Evolutionary conservation across 164 flowering plant species (phyloP).

Genomic region (Stephania cephalantha): DNA sequence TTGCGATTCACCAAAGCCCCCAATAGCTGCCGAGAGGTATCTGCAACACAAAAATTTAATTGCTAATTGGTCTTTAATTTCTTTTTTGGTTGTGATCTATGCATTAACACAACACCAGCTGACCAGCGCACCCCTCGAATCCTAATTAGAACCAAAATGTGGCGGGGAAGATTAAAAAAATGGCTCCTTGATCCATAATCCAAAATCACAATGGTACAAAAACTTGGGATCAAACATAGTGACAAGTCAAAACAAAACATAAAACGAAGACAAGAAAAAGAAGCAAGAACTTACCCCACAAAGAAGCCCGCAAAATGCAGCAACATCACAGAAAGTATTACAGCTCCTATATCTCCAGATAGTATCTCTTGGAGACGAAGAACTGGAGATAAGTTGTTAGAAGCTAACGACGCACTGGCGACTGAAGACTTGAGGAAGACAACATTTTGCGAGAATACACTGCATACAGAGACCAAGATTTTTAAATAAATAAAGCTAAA

Average conservation of each 20-base stretch:
- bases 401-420: constrained; percentile 28
- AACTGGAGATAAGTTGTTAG: constrained; percentile 35
- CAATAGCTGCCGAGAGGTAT: constrained; percentile 53
- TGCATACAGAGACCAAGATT: constrained; percentile 18
- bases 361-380: constrained; percentile 31
- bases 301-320: constrained; percentile 72
- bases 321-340: constrained; percentile 49
- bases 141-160: no score
- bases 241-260: neutral
- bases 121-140: no score
- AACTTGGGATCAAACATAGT: no score
- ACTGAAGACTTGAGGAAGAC: constrained; percentile 45
- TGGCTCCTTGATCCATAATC: neutral
- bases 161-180: no score
- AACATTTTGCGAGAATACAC: constrained; percentile 79
- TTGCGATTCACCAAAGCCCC: constrained; percentile 60
- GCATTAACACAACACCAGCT: no score
- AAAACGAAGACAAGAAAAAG: neutral
- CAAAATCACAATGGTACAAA: no score
- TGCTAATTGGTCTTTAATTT: neutral
- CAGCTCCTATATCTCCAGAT: constrained; percentile 54
- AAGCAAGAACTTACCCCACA: constrained; percentile 50
- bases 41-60: constrained; percentile 25
- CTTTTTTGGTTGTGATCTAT: neutral
- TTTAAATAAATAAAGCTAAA: neutral